Conservation (phyloP, 192 early-diverging fungal genomes). For the Backusella liffmaniae region DNA sequence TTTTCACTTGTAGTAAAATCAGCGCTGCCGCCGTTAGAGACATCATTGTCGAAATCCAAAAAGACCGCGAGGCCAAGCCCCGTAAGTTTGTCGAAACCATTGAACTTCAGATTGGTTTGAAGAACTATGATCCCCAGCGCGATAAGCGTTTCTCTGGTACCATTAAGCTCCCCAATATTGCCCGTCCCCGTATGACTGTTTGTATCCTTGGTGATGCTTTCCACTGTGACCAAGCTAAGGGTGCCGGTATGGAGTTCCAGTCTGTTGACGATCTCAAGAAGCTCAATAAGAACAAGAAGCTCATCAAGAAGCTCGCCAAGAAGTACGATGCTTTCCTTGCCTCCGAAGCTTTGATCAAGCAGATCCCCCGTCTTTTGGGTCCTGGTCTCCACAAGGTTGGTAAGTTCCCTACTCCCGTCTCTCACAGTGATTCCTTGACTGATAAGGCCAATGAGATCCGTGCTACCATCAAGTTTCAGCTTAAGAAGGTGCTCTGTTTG, state of each 20-base stretch:
- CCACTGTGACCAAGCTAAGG: conserved; percentile 96
- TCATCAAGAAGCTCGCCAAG: conserved; percentile 99
- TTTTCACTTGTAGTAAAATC: conserved; percentile 63
- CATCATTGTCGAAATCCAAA: conserved; percentile 66
- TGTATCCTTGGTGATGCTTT: conserved; percentile 95
- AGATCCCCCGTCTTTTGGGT: conserved; percentile 97
- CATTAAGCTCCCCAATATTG: conserved; percentile 90
- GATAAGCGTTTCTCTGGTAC: conserved; percentile 99
- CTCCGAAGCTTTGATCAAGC: conserved; percentile 97
- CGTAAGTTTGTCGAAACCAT: conserved; percentile 97
- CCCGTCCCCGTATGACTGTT: conserved; percentile 93
- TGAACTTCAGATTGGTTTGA: conserved; percentile 97
- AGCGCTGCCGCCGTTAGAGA: conserved; percentile 88
- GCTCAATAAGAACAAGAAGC: conserved; percentile 99
- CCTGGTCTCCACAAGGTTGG: conserved; percentile 98
- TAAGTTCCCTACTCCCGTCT: conserved; percentile 97
- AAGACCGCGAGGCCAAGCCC: conserved; percentile 82
- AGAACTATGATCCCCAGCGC: conserved; percentile 99
- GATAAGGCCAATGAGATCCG: conserved; percentile 92
- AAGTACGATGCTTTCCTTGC: conserved; percentile 98
- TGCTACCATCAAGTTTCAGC: conserved; percentile 99
- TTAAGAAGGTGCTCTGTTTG: conserved; percentile 98
- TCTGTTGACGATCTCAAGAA: conserved; percentile 99
- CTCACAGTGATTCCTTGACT: conserved; percentile 82
- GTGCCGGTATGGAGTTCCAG: conserved; percentile 82